These are phyloP conservation scores for Colletotrichum destructivum DNA, from an alignment of 2,329 filamentous ascomycete genomes.

Conservation along the genomic window DNA sequence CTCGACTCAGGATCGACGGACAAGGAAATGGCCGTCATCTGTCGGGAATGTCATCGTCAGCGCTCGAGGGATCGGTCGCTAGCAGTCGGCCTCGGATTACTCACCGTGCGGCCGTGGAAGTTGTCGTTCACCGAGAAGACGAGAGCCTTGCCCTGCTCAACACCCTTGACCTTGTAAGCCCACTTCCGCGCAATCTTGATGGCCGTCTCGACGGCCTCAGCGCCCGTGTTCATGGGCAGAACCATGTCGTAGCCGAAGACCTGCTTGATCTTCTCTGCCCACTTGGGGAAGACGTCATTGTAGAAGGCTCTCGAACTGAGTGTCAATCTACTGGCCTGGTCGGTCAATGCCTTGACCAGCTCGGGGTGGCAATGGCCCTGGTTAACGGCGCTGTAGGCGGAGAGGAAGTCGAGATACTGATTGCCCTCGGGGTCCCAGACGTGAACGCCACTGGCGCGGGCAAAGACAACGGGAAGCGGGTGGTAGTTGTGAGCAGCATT, in stretches of 20 bases:
- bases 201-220: slow-evolving; percentile 95
- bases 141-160: slow-evolving; percentile 85
- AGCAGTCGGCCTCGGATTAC: slow-evolving; percentile 50
- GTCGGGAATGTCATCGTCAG: slow-evolving; percentile 39
- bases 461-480: slow-evolving; percentile 93
- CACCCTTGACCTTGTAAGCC: slow-evolving; percentile 97
- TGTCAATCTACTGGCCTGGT: slow-evolving; percentile 91
- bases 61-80: background rate
- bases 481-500: slow-evolving; percentile 99
- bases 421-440: slow-evolving; percentile 98
- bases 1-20: slow-evolving; percentile 96
- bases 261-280: slow-evolving; percentile 90
- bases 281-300: slow-evolving; percentile 97
- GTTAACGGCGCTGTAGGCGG: slow-evolving; percentile 97
- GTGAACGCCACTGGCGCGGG: slow-evolving; percentile 84
- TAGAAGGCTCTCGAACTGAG: slow-evolving; percentile 96
- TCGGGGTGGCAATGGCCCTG: slow-evolving; percentile 98
- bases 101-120: slow-evolving; percentile 95
- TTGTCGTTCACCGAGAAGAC: slow-evolving; percentile 91
- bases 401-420: slow-evolving; percentile 97
- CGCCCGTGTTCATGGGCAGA: slow-evolving; percentile 97
- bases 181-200: slow-evolving; percentile 98
- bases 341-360: slow-evolving; percentile 88
- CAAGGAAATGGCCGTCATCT: slow-evolving; percentile 92
- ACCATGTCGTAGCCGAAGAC: slow-evolving; percentile 98